Evolutionary conservation across 2,329 filamentous ascomycete genomes (phyloP).

Genomic region (Kalaharituber pfeilii): DNA sequence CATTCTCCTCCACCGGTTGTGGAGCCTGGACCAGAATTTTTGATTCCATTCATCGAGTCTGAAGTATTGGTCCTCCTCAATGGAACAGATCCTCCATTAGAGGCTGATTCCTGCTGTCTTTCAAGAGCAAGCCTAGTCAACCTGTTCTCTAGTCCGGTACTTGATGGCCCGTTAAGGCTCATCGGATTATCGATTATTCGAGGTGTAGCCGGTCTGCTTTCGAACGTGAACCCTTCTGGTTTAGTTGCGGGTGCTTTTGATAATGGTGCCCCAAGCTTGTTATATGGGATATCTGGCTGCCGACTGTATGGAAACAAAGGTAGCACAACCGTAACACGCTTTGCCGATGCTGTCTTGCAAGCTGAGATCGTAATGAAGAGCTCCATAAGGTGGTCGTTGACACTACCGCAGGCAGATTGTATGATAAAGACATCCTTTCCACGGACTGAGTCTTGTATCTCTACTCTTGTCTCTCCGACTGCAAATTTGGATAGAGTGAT

Average conservation of each 20-base stretch:
- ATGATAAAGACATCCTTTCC: conserved; percentile 99
- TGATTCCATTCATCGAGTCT: conserved; percentile 7
- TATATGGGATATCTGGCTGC: conserved; percentile 91
- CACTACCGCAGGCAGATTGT: conserved; percentile 76
- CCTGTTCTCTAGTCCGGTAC: conserved; percentile 20
- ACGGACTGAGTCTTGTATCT: conserved; percentile 89
- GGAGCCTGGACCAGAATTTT: not conserved
- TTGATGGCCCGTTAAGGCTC: conserved; percentile 11
- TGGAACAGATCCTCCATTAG: conserved; percentile 5
- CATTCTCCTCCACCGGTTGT: not conserved
- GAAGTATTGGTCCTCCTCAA: conserved; percentile 15
- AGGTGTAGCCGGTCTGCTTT: conserved; percentile 66
- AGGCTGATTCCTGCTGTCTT: conserved; percentile 13
- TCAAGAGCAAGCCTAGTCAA: conserved; percentile 20
- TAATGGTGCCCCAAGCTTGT: conserved; percentile 81
- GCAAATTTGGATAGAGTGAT: conserved; percentile 83
- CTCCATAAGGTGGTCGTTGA: conserved; percentile 94
- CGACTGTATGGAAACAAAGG: conserved; percentile 93
- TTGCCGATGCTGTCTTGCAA: conserved; percentile 85
- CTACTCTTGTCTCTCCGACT: conserved; percentile 83
- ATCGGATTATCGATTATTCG: conserved; percentile 5
- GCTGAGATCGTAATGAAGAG: conserved; percentile 97
- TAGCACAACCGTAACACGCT: conserved; percentile 80
- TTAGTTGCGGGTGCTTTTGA: conserved; percentile 45
- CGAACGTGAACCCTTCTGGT: conserved; percentile 56